A percentile compares a stretch with the other conserved stretches of the same genome.
Evolutionary conservation across 768 basidiomycete genomes (phyloP).

Genomic region (Paxillus involutus): DNA sequence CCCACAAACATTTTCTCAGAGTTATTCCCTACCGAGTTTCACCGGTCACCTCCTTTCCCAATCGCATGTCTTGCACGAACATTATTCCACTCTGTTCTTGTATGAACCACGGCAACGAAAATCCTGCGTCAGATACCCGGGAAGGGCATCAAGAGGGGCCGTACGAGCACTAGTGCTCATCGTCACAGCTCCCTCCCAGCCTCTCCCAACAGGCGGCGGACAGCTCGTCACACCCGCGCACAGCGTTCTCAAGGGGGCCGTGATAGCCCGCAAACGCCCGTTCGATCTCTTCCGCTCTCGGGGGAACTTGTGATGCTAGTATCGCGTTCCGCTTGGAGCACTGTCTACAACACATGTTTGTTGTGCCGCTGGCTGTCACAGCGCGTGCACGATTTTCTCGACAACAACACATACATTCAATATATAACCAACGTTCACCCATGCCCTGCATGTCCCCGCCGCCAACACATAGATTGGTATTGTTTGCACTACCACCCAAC

Average conservation of each 20-base stretch:
- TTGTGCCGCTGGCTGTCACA: too few relatives aligned
- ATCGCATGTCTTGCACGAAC: neutral
- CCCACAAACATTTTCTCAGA: constrained; percentile 75
- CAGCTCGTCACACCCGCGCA: constrained; percentile 48
- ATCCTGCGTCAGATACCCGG: constrained; percentile 65
- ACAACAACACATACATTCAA: too few relatives aligned
- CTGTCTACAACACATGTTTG: too few relatives aligned
- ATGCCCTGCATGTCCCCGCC: too few relatives aligned
- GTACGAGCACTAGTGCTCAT: constrained; percentile 71
- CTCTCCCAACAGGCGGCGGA: constrained; percentile 65
- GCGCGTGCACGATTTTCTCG: neutral
- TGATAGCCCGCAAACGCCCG: constrained; percentile 22
- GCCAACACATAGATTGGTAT: too few relatives aligned
- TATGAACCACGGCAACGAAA: neutral
- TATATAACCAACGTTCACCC: too few relatives aligned
- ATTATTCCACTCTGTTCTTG: neutral
- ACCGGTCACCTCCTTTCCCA: neutral
- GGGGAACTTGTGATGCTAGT: constrained; percentile 90
- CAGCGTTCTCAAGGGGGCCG: constrained; percentile 17
- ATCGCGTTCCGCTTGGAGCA: constrained; percentile 58
- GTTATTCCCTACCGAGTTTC: constrained; percentile 63
- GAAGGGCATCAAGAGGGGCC: constrained; percentile 64
- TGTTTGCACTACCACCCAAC: too few relatives aligned
- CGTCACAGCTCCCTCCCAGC: constrained; percentile 75
- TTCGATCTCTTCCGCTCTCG: constrained; percentile 76